These are phyloP conservation scores for Sugiyamaella mastotermitis DNA, from an alignment of 805 yeast genomes.

Conservation along the genomic window DNA sequence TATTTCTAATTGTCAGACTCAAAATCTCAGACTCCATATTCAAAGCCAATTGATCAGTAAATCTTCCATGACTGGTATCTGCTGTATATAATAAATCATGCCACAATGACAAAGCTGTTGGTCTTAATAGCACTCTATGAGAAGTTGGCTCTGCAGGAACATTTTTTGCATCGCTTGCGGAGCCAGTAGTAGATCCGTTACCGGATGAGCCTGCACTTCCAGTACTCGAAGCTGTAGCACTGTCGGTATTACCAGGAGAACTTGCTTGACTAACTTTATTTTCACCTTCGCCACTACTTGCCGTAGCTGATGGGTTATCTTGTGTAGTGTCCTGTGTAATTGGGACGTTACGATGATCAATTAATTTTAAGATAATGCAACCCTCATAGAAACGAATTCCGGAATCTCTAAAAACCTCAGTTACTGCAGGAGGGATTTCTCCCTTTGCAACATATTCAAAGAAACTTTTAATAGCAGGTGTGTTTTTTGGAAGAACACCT, in stretches of 20 bases:
- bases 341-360: conserved; percentile 63
- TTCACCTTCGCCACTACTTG: neutral
- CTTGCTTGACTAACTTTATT: neutral
- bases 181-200: conserved; percentile 3
- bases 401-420: conserved; percentile 84
- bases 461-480: conserved; percentile 69
- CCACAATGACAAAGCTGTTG: conserved; percentile 74
- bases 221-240: conserved; percentile 1
- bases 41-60: conserved; percentile 72
- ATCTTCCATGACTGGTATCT: conserved; percentile 59
- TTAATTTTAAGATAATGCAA: conserved; percentile 76
- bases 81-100: conserved; percentile 82
- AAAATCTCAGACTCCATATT: conserved; percentile 86
- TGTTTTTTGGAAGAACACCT: conserved; percentile 74
- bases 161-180: conserved; percentile 14
- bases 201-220: neutral
- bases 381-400: conserved; percentile 85
- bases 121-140: conserved; percentile 70
- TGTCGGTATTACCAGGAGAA: neutral
- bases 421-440: conserved; percentile 80
- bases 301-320: neutral
- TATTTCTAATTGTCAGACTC: conserved; percentile 67
- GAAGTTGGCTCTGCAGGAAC: conserved; percentile 55
- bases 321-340: conserved; percentile 5
- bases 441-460: conserved; percentile 73